Conservation (phyloP, 805 yeast species). For the Kodamaea restingae region DNA sequence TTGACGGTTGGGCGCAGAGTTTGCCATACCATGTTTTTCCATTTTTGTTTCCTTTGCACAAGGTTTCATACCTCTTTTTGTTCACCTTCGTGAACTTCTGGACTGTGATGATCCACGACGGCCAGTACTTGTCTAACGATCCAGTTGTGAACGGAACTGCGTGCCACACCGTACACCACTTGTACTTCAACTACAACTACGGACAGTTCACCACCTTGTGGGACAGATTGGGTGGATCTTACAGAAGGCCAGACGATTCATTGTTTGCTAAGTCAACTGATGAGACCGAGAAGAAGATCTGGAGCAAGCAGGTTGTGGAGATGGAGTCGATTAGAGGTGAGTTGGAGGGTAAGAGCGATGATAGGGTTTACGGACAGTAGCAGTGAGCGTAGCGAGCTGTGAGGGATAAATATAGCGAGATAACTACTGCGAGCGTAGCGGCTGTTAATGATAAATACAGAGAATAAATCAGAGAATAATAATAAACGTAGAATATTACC, state of each 20-base stretch:
- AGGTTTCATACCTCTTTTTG: slow-evolving; percentile 71
- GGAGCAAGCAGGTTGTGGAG: slow-evolving; percentile 66
- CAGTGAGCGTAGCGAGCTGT: not conserved
- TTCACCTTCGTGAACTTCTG: slow-evolving; percentile 94
- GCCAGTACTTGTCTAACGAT: slow-evolving; percentile 89
- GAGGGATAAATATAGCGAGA: no score
- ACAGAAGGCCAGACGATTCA: slow-evolving; percentile 87
- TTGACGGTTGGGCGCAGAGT: slow-evolving; percentile 92
- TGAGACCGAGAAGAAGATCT: slow-evolving; percentile 52
- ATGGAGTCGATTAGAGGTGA: slow-evolving; percentile 75
- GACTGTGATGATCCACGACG: slow-evolving; percentile 99
- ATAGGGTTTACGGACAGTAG: slow-evolving; percentile 55
- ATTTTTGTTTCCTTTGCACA: slow-evolving; percentile 87
- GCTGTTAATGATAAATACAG: no score
- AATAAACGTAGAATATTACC: no score
- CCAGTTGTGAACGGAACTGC: slow-evolving; percentile 97
- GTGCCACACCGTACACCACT: slow-evolving; percentile 94
- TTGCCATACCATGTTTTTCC: slow-evolving; percentile 93
- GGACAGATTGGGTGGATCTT: slow-evolving; percentile 94
- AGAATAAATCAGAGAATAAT: no score
- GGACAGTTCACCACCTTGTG: slow-evolving; percentile 98
- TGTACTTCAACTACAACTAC: slow-evolving; percentile 95
- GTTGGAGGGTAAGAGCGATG: slow-evolving; percentile 75
- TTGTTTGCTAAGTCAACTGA: slow-evolving; percentile 57
- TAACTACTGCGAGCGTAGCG: not conserved